Evolutionary conservation across 2,329 filamentous ascomycete species (phyloP).

Genomic region (Colletotrichum chlorophyti): DNA sequence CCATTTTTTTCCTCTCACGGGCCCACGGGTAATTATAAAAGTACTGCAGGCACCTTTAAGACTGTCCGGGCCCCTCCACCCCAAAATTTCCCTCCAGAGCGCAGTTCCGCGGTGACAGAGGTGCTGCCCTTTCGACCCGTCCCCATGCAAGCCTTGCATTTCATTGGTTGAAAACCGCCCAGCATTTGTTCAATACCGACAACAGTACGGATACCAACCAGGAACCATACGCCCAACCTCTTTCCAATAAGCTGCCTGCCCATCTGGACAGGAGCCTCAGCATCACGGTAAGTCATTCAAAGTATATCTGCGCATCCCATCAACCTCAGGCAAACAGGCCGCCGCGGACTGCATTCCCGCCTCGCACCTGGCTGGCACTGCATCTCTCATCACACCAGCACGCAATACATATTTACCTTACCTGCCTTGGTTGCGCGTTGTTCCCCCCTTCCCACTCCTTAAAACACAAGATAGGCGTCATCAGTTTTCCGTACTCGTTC

Average conservation of each 20-base stretch:
- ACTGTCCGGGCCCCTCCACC: conserved; percentile 30
- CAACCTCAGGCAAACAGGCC: conserved; percentile 13
- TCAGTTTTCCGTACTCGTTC: background rate
- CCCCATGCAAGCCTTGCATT: conserved; percentile 11
- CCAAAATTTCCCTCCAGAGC: conserved; percentile 30
- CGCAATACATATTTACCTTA: conserved; percentile 7
- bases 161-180: too few relatives aligned
- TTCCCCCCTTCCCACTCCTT: conserved; percentile 11
- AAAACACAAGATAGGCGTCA: too few relatives aligned
- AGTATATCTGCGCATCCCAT: background rate
- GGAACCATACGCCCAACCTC: background rate
- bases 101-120: conserved; percentile 23
- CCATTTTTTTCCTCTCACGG: conserved; percentile 30
- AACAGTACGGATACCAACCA: conserved; percentile 7
- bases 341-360: conserved; percentile 25
- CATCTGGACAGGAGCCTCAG: too few relatives aligned
- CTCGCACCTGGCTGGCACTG: conserved; percentile 23
- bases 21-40: conserved; percentile 31
- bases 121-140: conserved; percentile 22
- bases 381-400: background rate
- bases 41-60: conserved; percentile 30
- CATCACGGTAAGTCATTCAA: background rate
- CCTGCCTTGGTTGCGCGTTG: conserved; percentile 5
- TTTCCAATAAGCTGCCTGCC: too few relatives aligned
- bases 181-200: too few relatives aligned